Evolutionary conservation across 2,329 filamentous ascomycete genomes (phyloP).

Genomic region (Colletotrichum liaoningense): DNA sequence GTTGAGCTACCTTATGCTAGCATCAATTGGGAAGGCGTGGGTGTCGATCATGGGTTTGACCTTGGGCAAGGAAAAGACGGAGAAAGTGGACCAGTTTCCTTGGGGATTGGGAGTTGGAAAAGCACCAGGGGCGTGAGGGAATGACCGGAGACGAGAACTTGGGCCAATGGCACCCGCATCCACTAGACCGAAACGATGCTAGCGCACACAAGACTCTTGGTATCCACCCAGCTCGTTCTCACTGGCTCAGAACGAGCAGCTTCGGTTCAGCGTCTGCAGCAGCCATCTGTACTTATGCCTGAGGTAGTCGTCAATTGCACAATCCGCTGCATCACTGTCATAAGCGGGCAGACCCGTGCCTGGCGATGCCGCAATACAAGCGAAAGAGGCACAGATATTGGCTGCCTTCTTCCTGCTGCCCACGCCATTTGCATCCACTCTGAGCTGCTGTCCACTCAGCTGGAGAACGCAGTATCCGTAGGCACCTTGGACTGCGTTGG

Average conservation of each 20-base stretch:
- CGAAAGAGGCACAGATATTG: not conserved
- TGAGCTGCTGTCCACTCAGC: slow-evolving; percentile 4
- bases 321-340: slow-evolving; percentile 30
- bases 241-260: slow-evolving; percentile 6
- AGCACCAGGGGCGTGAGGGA: not conserved
- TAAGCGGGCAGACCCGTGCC: slow-evolving; percentile 3
- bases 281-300: slow-evolving; percentile 25
- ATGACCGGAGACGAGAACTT: not conserved
- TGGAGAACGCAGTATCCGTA: too few species aligned
- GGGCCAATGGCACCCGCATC: not conserved
- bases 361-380: not conserved
- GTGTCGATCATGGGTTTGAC: slow-evolving; percentile 34
- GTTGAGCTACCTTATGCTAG: slow-evolving; percentile 17
- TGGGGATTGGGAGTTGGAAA: not conserved
- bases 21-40: slow-evolving; percentile 24
- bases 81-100: not conserved
- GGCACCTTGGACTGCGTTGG: not conserved
- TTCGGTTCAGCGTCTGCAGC: slow-evolving; percentile 8
- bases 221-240: slow-evolving; percentile 2
- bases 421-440: slow-evolving; percentile 20
- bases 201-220: not conserved
- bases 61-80: slow-evolving; percentile 15
- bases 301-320: slow-evolving; percentile 29
- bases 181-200: not conserved
- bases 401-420: slow-evolving; percentile 5